Conservation (phyloP, 1,284 basidiomycete species). For the Puccinia coronata region DNA sequence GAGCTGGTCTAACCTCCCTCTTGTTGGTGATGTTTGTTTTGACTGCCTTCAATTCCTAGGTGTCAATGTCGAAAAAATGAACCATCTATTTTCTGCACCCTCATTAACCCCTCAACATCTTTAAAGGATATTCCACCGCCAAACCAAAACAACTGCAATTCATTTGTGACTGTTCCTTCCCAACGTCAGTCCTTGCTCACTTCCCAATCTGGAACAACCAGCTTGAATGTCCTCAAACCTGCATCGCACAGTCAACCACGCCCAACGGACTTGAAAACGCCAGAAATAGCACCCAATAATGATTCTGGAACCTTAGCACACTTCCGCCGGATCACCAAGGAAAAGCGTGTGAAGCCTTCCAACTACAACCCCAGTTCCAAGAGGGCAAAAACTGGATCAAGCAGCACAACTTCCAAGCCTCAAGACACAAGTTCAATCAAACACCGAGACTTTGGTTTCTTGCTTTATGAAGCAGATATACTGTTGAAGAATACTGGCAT, state of each 20-base stretch:
- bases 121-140: no score
- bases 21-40: no score
- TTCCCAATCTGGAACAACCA: not conserved
- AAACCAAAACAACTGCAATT: not conserved
- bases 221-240: not conserved
- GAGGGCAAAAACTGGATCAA: not conserved
- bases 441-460: not conserved
- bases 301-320: not conserved
- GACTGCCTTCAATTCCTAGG: conserved; percentile 3
- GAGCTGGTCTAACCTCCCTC: no score
- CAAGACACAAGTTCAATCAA: no score
- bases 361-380: not conserved
- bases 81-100: no score
- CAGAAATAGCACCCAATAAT: not conserved
- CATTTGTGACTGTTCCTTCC: not conserved
- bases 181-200: not conserved
- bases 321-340: not conserved
- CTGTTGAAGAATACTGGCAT: not conserved
- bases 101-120: no score
- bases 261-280: not conserved
- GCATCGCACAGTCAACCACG: not conserved
- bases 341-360: not conserved
- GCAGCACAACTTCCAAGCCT: not conserved
- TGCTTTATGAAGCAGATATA: not conserved
- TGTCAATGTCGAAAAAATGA: not conserved